These are phyloP conservation scores for Alternaria gansuensis DNA, from an alignment of 2,329 filamentous ascomycete species.

Conservation along the genomic window DNA sequence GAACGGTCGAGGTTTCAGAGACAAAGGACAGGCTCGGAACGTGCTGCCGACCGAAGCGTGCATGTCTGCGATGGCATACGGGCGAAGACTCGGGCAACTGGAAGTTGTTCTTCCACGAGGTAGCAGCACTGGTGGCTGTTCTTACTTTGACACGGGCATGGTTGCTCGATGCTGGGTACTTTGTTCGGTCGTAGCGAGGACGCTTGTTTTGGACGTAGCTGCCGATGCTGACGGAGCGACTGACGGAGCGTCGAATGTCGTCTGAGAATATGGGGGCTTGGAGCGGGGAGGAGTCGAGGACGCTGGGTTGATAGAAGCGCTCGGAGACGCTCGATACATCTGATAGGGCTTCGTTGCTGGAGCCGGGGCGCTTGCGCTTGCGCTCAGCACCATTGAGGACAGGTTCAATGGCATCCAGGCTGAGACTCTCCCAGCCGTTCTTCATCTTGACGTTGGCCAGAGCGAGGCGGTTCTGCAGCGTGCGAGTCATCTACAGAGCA, in stretches of 20 bases:
- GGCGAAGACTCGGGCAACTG: constrained; percentile 87
- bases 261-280: constrained; percentile 87
- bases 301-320: constrained; percentile 71
- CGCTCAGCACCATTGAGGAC: constrained; percentile 77
- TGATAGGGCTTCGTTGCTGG: constrained; percentile 77
- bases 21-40: constrained; percentile 82
- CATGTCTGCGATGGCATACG: constrained; percentile 76
- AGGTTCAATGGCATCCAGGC: constrained; percentile 84
- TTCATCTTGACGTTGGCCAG: constrained; percentile 97
- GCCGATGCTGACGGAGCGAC: constrained; percentile 61
- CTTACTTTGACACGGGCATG: constrained; percentile 74
- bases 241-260: constrained; percentile 69
- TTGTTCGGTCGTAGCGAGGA: constrained; percentile 43
- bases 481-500: constrained; percentile 80
- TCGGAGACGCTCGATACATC: constrained; percentile 87
- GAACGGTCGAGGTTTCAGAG: constrained; percentile 72
- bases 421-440: constrained; percentile 92
- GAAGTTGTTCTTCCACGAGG: constrained; percentile 79
- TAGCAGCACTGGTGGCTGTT: constrained; percentile 65
- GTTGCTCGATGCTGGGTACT: constrained; percentile 57
- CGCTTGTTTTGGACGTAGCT: constrained; percentile 56
- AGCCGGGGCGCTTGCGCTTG: constrained; percentile 72
- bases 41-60: constrained; percentile 74
- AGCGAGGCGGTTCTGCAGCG: constrained; percentile 90
- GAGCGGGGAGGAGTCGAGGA: constrained; percentile 84